Evolutionary conservation across 176 grass and related monocot species (phyloP).

Genomic region (bread wheat (Triticum aestivum)): DNA sequence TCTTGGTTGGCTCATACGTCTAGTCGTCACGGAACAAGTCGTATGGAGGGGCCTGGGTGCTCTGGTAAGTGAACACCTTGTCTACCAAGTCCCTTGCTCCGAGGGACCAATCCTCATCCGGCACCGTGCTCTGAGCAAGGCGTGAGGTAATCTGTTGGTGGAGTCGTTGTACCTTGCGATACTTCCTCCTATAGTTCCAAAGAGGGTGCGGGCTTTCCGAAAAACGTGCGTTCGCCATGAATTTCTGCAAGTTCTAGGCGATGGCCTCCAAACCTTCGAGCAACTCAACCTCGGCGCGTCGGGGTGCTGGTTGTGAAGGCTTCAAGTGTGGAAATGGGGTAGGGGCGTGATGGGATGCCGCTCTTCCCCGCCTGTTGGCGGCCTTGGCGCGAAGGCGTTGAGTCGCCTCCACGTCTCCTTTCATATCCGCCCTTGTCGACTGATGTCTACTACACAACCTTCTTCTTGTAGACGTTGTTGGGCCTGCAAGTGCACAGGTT

Average conservation of each 20-base stretch:
- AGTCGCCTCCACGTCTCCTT: neutral
- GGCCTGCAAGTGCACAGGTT: too few relatives aligned
- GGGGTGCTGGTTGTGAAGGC: neutral
- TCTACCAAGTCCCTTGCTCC: neutral
- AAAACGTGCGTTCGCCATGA: neutral
- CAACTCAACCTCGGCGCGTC: neutral
- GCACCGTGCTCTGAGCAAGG: neutral
- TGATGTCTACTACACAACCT: too few relatives aligned
- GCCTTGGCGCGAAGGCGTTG: neutral
- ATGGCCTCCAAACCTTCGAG: neutral
- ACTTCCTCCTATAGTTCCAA: neutral
- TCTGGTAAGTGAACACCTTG: neutral
- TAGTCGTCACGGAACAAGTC: neutral
- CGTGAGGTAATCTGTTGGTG: neutral
- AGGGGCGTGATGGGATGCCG: neutral
- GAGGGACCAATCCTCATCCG: neutral
- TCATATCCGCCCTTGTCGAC: neutral
- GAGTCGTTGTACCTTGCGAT: neutral
- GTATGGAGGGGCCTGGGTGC: accelerated
- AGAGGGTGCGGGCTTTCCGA: neutral
- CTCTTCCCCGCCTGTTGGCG: neutral
- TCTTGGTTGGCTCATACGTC: neutral
- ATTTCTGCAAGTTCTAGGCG: neutral
- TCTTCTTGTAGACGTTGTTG: too few relatives aligned
- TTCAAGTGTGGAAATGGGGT: neutral